Evolutionary conservation across 2,329 filamentous ascomycete species (phyloP).

Genomic region (Cladophialophora exuberans): DNA sequence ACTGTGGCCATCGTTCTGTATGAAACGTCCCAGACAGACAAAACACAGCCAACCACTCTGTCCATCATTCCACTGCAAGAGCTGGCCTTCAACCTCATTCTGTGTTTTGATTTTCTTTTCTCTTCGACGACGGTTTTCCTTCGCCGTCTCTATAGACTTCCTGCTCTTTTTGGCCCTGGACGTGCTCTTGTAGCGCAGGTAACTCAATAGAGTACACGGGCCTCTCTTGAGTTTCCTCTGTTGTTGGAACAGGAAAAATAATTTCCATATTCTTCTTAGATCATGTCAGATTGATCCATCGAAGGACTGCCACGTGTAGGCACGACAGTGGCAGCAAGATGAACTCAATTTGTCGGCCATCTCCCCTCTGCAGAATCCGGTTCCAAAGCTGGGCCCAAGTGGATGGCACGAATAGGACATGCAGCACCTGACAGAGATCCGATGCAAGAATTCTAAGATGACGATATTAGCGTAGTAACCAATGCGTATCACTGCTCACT

Average conservation of each 20-base stretch:
- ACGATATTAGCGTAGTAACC: constrained; percentile 18
- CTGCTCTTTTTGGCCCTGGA: too few relatives aligned
- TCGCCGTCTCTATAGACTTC: too few relatives aligned
- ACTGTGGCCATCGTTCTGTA: too few relatives aligned
- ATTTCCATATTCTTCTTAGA: constrained; percentile 2
- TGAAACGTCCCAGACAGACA: too few relatives aligned
- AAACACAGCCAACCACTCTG: too few relatives aligned
- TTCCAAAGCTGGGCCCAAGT: constrained; percentile 8
- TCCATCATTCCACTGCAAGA: too few relatives aligned
- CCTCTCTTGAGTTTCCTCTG: too few relatives aligned
- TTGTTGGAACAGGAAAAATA: constrained; percentile 1
- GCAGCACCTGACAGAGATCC: constrained; percentile 24
- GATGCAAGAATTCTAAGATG: constrained; percentile 17
- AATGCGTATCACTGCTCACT: constrained; percentile 16
- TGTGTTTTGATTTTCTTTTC: too few relatives aligned
- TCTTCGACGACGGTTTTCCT: too few relatives aligned
- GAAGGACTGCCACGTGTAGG: constrained; percentile 21
- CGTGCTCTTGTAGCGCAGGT: too few relatives aligned
- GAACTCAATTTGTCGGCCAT: constrained; percentile 5
- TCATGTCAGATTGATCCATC: constrained; percentile 4
- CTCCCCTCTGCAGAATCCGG: neutral
- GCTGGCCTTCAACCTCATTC: too few relatives aligned
- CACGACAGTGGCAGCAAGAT: constrained; percentile 15
- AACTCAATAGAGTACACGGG: too few relatives aligned
- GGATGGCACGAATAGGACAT: constrained; percentile 6